phyloP scores from a whole-genome alignment of 202 grass and related monocot genomes.

The Digitaria exilis region DNA sequence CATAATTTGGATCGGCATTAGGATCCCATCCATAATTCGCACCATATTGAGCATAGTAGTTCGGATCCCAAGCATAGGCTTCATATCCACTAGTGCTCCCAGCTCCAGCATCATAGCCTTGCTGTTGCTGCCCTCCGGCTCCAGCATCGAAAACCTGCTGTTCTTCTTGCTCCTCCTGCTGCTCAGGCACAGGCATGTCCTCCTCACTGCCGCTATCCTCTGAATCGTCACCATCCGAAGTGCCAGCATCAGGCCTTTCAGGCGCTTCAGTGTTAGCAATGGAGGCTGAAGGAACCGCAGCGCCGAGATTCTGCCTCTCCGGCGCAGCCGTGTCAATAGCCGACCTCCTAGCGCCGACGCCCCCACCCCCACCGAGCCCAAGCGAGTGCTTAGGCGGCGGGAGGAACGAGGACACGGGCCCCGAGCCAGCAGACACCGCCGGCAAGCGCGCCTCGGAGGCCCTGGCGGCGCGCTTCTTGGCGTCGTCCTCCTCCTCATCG shows the following conservation, averaged over 20 bases:
- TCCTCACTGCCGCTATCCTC: slow-evolving; percentile 39
- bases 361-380: slow-evolving; percentile 49
- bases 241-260: slow-evolving; percentile 2
- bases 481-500: slow-evolving; percentile 69
- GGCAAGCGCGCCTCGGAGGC: slow-evolving; percentile 31
- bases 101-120: slow-evolving; percentile 41
- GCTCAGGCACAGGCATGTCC: slow-evolving; percentile 19
- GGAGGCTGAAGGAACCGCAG: slow-evolving; percentile 26
- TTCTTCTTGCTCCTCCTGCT: slow-evolving; percentile 22
- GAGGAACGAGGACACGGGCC: slow-evolving; percentile 70
- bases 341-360: slow-evolving; percentile 51
- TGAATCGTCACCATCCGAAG: neutral
- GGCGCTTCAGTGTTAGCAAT: slow-evolving; percentile 5
- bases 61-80: slow-evolving; percentile 48
- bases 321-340: slow-evolving; percentile 37
- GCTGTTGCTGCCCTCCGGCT: slow-evolving; percentile 38
- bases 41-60: slow-evolving; percentile 40
- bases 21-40: slow-evolving; percentile 52
- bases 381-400: slow-evolving; percentile 80
- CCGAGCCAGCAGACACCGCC: slow-evolving; percentile 33
- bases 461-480: slow-evolving; percentile 43
- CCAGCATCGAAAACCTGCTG: slow-evolving; percentile 19
- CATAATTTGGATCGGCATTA: slow-evolving; percentile 43
- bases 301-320: slow-evolving; percentile 29
- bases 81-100: slow-evolving; percentile 51